Base-by-base conservation (phyloP, 345 rosid species). In the Euphorbia peplus region DNA sequence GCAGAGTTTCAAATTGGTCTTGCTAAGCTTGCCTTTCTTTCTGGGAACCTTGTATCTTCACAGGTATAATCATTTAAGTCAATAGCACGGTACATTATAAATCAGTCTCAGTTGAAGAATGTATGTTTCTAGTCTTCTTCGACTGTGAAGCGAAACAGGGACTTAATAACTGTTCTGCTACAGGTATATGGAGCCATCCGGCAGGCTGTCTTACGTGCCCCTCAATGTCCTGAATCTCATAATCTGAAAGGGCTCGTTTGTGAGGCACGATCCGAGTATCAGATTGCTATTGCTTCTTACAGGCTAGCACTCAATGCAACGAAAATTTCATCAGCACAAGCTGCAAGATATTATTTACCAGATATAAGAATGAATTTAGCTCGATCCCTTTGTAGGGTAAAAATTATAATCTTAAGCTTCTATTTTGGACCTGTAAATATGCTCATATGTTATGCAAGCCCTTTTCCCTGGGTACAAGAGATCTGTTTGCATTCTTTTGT, bases 1-100 rank as follows among this genome's bases (percentile, higher is more conserved):
- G 90, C 93, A 13, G 99, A 88, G 78, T 95, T 88, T 73, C 97
- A 95, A 74, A 80, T 90, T 71, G 99, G 99, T 80, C 88, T 95
- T 63, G 86, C 90, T 63, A 88, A 82, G 79, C 90, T 90, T 75
- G 90, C 99, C 74, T 77, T 87, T 53, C 81, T 68, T 60, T 83
- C 95, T 18, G 90, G 88, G 67, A 60, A 82, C 73, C 87, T 85
- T 66, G 77, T 86, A 59, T 95, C 99, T 73, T 81, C 99, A 28
- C 96, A 87, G 96, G 97, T 89, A 80, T 66, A 63, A 16, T 63
- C 30, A 35, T 39, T 69, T 19, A 2, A 19, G 35, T 15, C 25
- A 6, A 54, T 28, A 18, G 24, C 24, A 18, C 6, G 54, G 21
- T 18, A 14, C 14, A 64, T 56, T 19, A 30, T 26, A 9, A 21